Base-by-base conservation (phyloP, 768 basidiomycete genomes). In the Antrodiella citrinella region DNA sequence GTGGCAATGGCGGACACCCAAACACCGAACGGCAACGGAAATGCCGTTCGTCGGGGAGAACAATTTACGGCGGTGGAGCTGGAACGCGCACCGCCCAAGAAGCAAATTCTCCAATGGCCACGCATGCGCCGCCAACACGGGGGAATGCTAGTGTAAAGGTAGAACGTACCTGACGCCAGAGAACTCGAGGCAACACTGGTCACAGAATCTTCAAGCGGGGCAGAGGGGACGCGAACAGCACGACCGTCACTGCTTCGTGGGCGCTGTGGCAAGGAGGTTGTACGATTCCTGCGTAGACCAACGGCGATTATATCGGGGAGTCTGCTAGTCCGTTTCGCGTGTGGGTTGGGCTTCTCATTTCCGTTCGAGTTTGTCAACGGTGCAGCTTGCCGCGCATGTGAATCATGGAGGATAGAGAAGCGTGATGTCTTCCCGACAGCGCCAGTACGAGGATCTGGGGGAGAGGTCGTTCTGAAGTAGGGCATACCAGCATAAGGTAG, bases 241-340 rank as follows among this genome's bases (percentile, higher is more conserved):
- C 45, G 19, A 26, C 54, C 54, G 30, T 39, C 41, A 44, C 51
- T 52, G 5, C 51, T 49, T 12, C 51, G 47, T 15, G 54, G 54
- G 11, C 54, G 47, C 21, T 46, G 51, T 3, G 54, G 54, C 10
- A 55, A 44, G 21, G 54, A 55, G 35, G 54, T 47, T 15, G 54
- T 55, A 45, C 54, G 54, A n/a, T 51, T 30, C 12, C 54, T 46
- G 30, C 45, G 47, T 48, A 43, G 41, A 43, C 41, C 30, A 35
- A 35, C 41, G 41, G n/a, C 18, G 9, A 55, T 48, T 35, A 51
- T 51, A 22, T 55, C 54, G 19, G 51, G 53, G 25, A 55, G 50
- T 25, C 48, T 49, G 48, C 54, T 55, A 12, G 51, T 24, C 9
- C 54, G 50, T 35, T 54, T 51, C 44, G 26, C 43, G 23, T 43